phyloP scores from a whole-genome alignment of 164 flowering plant species.

The Dillenia turbinata region DNA sequence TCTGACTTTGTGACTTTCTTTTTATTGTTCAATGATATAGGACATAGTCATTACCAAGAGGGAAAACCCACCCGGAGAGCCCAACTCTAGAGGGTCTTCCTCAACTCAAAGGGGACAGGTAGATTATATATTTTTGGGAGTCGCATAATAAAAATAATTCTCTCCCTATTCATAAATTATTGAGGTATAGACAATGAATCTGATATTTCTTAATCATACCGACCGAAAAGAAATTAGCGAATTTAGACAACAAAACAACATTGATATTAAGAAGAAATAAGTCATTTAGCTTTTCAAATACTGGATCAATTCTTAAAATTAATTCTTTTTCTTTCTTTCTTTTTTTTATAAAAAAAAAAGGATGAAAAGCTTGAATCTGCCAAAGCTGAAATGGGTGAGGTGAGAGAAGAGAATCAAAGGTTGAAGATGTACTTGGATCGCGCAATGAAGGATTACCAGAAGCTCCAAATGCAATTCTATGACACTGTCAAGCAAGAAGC shows the following conservation, averaged over 20 bases:
- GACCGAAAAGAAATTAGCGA: no score
- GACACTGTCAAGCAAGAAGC: constrained; percentile 26
- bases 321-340: not conserved
- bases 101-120: constrained; percentile 23
- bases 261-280: no score
- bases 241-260: no score
- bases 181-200: no score
- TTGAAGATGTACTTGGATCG: constrained; percentile 35
- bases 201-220: no score
- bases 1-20: constrained; percentile 8
- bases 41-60: constrained; percentile 7
- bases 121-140: no score
- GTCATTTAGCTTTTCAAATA: no score
- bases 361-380: constrained; percentile 41
- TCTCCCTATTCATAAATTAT: no score
- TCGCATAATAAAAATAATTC: no score
- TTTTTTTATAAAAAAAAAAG: no score
- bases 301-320: no score
- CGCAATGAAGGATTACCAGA: constrained; percentile 38
- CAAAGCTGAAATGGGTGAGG: constrained; percentile 56
- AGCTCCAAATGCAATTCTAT: constrained; percentile 41
- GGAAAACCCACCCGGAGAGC: constrained; percentile 15
- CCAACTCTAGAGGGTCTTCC: constrained; percentile 15
- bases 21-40: no score
- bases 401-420: constrained; percentile 55